These are phyloP conservation scores for Parathielavia appendiculata DNA, from an alignment of 495 filamentous ascomycete species.

Conservation along the genomic window DNA sequence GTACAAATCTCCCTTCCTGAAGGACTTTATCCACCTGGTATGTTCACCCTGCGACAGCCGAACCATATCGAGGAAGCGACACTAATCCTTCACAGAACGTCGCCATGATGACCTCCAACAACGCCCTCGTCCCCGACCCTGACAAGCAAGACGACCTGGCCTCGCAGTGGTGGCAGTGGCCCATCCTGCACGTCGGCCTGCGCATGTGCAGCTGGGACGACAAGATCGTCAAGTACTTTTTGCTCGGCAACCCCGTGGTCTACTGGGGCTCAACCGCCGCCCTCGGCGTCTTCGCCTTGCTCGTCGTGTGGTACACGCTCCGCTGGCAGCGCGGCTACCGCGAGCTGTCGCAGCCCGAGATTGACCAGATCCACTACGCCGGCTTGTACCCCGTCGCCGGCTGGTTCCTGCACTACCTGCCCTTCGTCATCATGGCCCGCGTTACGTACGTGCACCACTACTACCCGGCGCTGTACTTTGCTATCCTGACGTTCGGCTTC, in stretches of 20 bases:
- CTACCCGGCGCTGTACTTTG: constrained; percentile 98
- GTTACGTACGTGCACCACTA: constrained; percentile 99
- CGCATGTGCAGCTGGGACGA: constrained; percentile 99
- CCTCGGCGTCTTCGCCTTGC: constrained; percentile 62
- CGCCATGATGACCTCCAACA: constrained; percentile 99
- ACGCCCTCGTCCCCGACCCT: constrained; percentile 93
- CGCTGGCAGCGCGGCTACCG: constrained; percentile 94
- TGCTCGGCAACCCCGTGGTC: constrained; percentile 91
- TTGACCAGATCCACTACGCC: constrained; percentile 91
- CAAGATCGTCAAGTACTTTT: constrained; percentile 91
- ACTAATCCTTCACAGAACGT: constrained; percentile 58
- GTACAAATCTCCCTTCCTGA: constrained; percentile 93
- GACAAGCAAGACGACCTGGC: constrained; percentile 99
- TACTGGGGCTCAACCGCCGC: constrained; percentile 90
- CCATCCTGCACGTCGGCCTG: constrained; percentile 86
- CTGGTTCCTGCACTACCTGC: constrained; percentile 94
- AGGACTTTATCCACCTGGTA: constrained; percentile 86
- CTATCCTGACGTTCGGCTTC: constrained; percentile 86
- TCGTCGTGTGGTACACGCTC: constrained; percentile 79
- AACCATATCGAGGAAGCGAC: background rate
- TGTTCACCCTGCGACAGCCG: background rate
- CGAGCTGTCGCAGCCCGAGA: constrained; percentile 71
- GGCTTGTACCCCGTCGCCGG: constrained; percentile 88
- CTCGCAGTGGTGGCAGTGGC: constrained; percentile 98
- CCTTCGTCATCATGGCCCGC: constrained; percentile 94